Percentiles rank a stretch among this genome's conserved stretches.
These are phyloP conservation scores for Zygnema cylindricum DNA, from an alignment of 139 green algal genomes.

Conservation along the genomic window DNA sequence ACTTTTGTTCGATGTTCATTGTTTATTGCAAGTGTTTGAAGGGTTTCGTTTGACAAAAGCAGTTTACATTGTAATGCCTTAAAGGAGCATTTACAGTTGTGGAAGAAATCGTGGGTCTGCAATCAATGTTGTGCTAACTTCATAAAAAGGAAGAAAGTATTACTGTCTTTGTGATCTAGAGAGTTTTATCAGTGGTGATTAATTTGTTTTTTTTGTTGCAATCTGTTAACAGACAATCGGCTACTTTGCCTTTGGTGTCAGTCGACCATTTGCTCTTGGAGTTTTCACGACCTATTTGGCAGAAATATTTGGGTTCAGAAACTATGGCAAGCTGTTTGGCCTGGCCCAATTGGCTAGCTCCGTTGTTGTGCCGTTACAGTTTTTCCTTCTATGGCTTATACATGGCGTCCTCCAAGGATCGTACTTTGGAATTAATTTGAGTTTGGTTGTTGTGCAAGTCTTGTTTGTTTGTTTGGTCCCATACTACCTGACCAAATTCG, in stretches of 20 bases:
- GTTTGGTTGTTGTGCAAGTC: slow-evolving; percentile 11
- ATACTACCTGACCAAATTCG: neutral
- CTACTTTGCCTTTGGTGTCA: neutral
- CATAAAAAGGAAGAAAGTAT: too few species aligned
- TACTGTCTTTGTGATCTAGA: too few species aligned
- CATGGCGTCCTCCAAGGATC: neutral
- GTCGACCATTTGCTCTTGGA: slow-evolving; percentile 3
- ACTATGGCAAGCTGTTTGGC: slow-evolving; percentile 26
- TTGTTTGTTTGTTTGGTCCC: neutral
- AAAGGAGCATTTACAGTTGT: too few species aligned
- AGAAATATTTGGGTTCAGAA: slow-evolving; percentile 9
- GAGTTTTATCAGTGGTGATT: too few species aligned
- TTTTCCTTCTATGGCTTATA: neutral
- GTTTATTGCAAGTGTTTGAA: too few species aligned
- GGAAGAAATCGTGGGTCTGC: too few species aligned
- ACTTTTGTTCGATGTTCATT: too few species aligned
- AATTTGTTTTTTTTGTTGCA: too few species aligned
- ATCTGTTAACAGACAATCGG: too few species aligned
- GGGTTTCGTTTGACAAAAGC: too few species aligned
- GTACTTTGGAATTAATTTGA: neutral
- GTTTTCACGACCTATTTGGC: neutral
- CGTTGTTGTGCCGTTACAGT: slow-evolving; percentile 1
- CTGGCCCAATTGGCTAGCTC: neutral
- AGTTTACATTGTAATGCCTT: too few species aligned
- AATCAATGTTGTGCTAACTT: too few species aligned